phyloP scores from a whole-genome alignment of 768 basidiomycete species.

The button mushroom (Agaricus bisporus) region DNA sequence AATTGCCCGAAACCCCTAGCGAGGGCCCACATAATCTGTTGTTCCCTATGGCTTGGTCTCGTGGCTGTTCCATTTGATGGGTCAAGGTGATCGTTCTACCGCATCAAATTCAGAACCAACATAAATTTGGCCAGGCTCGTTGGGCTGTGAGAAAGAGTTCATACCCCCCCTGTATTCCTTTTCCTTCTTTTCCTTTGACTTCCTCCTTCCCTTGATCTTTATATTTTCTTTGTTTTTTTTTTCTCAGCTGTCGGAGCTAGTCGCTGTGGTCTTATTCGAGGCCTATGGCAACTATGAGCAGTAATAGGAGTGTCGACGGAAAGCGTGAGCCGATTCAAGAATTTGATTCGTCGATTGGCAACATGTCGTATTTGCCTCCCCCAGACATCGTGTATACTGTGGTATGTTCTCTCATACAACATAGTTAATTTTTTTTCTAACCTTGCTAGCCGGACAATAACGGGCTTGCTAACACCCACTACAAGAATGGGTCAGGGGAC shows the following conservation, averaged over 20 bases:
- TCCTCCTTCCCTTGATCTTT: neutral
- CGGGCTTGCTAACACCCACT: neutral
- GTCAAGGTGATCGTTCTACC: too few species aligned
- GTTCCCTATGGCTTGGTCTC: too few species aligned
- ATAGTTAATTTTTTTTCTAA: neutral
- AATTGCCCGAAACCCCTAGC: too few species aligned
- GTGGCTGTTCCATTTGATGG: too few species aligned
- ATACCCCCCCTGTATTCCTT: too few species aligned
- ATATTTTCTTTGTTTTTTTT: neutral
- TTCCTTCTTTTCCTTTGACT: too few species aligned
- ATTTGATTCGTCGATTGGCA: neutral
- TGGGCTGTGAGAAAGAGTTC: too few species aligned
- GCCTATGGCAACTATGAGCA: neutral
- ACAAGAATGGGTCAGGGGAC: neutral
- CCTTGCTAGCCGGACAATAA: neutral
- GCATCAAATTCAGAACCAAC: too few species aligned
- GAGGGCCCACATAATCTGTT: too few species aligned
- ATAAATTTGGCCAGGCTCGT: too few species aligned
- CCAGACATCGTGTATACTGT: neutral
- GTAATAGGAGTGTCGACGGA: too few species aligned
- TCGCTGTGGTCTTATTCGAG: neutral
- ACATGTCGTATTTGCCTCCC: conserved; percentile 1
- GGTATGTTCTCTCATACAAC: neutral
- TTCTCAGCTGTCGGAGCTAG: neutral
- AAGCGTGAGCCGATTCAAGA: neutral